Percentiles rank a stretch among this genome's conserved stretches.
Evolutionary conservation across 192 early-diverging fungal species (phyloP).

Genomic region (Entomortierella parvispora): DNA sequence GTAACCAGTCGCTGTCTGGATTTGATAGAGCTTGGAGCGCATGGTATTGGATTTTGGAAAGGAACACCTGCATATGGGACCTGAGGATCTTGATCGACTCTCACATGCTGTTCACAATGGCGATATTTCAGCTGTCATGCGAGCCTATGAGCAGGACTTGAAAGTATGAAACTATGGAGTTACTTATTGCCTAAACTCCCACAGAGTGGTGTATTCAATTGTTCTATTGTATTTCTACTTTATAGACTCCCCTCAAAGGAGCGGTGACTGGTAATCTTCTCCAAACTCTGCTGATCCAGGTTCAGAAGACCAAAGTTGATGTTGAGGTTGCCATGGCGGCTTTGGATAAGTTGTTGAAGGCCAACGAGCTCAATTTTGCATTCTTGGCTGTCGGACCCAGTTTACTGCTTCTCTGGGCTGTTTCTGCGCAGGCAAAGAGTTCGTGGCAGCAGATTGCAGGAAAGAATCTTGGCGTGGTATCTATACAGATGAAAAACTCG

Average conservation of each 20-base stretch:
- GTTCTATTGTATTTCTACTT: background rate
- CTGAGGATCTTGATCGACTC: slow-evolving; percentile 63
- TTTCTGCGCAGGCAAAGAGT: slow-evolving; percentile 48
- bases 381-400: slow-evolving; percentile 85
- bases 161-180: slow-evolving; percentile 51
- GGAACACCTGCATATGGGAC: slow-evolving; percentile 56
- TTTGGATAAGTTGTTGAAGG: slow-evolving; percentile 89
- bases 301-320: slow-evolving; percentile 97
- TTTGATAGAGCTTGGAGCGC: slow-evolving; percentile 76
- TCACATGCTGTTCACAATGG: slow-evolving; percentile 72
- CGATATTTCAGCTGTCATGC: slow-evolving; percentile 83
- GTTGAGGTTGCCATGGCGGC: slow-evolving; percentile 91
- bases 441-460: slow-evolving; percentile 55
- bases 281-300: slow-evolving; percentile 78
- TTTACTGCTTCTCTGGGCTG: slow-evolving; percentile 65
- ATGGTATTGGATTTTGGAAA: slow-evolving; percentile 89
- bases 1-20: too few relatives aligned
- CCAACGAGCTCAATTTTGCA: slow-evolving; percentile 96
- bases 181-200: background rate
- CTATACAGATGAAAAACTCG: slow-evolving; percentile 62
- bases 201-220: background rate
- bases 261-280: slow-evolving; percentile 68
- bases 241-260: slow-evolving; percentile 58
- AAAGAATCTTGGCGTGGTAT: slow-evolving; percentile 41
- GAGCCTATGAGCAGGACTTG: slow-evolving; percentile 82